Percentiles rank a stretch among this genome's conserved stretches.
These are phyloP conservation scores for Sindora glabra DNA, from an alignment of 306 rosid genomes.

Conservation along the genomic window DNA sequence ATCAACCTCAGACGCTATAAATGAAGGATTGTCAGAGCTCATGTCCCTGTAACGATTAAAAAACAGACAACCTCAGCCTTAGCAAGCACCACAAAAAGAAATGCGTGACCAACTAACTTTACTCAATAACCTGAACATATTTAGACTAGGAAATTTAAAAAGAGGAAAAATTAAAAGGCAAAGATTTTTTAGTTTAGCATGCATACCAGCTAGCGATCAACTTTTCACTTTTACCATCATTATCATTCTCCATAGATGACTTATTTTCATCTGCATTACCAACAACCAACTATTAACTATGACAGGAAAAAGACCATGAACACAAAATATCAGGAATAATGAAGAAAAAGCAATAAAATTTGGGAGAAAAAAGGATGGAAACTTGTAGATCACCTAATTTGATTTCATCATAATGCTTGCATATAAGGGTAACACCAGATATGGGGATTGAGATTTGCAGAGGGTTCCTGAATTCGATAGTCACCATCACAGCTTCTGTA, in stretches of 20 bases:
- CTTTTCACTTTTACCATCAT: slow-evolving; percentile 15
- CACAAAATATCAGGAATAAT: slow-evolving; percentile 7
- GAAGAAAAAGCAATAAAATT: not conserved
- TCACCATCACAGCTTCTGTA: slow-evolving; percentile 84
- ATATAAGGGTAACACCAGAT: slow-evolving; percentile 65
- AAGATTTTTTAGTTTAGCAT: not conserved
- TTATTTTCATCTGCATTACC: slow-evolving; percentile 49
- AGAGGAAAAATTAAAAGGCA: too few relatives aligned
- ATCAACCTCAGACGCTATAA: slow-evolving; percentile 61
- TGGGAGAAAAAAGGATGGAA: slow-evolving; percentile 10
- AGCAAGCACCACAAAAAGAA: slow-evolving; percentile 1
- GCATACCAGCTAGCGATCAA: slow-evolving; percentile 30
- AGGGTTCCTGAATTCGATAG: slow-evolving; percentile 76
- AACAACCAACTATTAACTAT: slow-evolving; percentile 20
- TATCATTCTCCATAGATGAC: slow-evolving; percentile 25
- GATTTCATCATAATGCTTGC: slow-evolving; percentile 60
- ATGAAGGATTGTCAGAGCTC: slow-evolving; percentile 33
- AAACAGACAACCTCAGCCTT: slow-evolving; percentile 1
- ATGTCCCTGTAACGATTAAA: slow-evolving; percentile 43
- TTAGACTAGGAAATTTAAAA: not conserved
- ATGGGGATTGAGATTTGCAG: slow-evolving; percentile 72
- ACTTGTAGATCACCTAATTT: slow-evolving; percentile 39
- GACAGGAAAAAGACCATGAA: not conserved
- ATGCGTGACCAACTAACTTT: not conserved
- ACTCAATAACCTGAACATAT: too few relatives aligned